Evolutionary conservation across 306 rosid species (phyloP), one percentile per base, ranked within the genome.

Genomic region (Lotus japonicus): DNA sequence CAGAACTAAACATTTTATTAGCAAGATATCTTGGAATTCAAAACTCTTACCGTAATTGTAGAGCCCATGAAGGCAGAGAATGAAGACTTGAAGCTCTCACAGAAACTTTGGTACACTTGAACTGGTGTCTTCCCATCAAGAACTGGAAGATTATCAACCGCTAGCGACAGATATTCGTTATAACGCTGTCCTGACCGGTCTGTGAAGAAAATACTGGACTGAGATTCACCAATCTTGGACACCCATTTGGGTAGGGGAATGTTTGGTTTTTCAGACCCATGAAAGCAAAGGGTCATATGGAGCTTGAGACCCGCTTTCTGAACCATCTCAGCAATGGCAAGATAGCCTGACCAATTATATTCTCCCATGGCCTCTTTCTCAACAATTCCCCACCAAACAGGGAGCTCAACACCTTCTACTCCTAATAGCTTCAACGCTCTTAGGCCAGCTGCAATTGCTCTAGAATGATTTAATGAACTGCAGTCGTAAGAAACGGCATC

Each of bases 221-320:
- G 68, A 13, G 92, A 85, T 79, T 78, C 88, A 1, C 95, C 99
- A 17, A 91, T 84, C 78, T 45, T 56, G n/a, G 88, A 81, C 10
- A 95, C 89, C 99, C 99, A 95, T 36, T 84, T 68, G 5, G 99
- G 99, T 4, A 90, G 85, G 9, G 88, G 72, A 45, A 90, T 73
- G 19, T 68, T 71, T 4, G 83, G 86, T 55, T 60, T 56, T 21
- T 85, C 62, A 38, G 91, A 90, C 4, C 84, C 97, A 76, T 95
- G 96, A 78, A 95, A 90, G 79, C 96, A 88, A 54, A 95, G 95
- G 1, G 97, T 82, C 16, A 80, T 91, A 72, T 95, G 97, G 31
- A 95, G 88, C 83, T 95, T 81, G 41, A 95, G 97, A 67, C 96
- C 99, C 4, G 81, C 80, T 67, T 84, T 79, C 81, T 82, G 80